Base-by-base conservation (phyloP, 2,329 filamentous ascomycete genomes). In the Phoma sp. region DNA sequence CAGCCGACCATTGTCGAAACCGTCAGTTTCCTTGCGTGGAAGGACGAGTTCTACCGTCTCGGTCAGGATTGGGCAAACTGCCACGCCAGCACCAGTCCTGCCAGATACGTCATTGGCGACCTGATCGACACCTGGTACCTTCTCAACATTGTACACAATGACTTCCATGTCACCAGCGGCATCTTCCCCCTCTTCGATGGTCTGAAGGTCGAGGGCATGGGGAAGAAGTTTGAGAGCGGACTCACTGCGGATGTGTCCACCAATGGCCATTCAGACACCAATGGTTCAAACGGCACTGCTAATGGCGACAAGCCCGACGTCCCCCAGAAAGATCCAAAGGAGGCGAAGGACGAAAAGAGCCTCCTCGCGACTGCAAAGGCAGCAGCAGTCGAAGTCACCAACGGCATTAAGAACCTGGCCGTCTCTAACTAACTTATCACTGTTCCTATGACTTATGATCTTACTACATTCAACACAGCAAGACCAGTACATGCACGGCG, bases 1-100 rank as follows among this genome's bases (percentile, higher is more conserved):
- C 95, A 99, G 76, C 95, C 95, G 13, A 99, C 95, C n/a, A 97
- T 99, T 68, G 95, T 99, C 47, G 95, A 99, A 79, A 96, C 91
- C 17, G 89, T 99, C 74, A 96, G 91, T 74, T 99, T 99, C 84
- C 81, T 99, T 49, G 95, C 95, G 2, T 99, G 95, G 95, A 96
- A 96, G 78, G 95, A 99, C 66, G 95, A 99, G 77, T 96, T 96
- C 15, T 99, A 92, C 81, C 87, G 91, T 58, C 84, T 99, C 9
- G 95, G 95, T 50, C 84, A 89, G 54, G 93, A 99, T 72, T 99
- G 95, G 95, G 91, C 91, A 21, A 91, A 91, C 69, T 99, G 95
- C 74, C 92, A 96, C 72, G 86, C 92, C 33, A 82, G 88, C 57
- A 81, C 82, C 55, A 92, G 87, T 60, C 87, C 90, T 29, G 96